Conservation (phyloP, 1,284 basidiomycete genomes). For the Puccinia coronata region DNA sequence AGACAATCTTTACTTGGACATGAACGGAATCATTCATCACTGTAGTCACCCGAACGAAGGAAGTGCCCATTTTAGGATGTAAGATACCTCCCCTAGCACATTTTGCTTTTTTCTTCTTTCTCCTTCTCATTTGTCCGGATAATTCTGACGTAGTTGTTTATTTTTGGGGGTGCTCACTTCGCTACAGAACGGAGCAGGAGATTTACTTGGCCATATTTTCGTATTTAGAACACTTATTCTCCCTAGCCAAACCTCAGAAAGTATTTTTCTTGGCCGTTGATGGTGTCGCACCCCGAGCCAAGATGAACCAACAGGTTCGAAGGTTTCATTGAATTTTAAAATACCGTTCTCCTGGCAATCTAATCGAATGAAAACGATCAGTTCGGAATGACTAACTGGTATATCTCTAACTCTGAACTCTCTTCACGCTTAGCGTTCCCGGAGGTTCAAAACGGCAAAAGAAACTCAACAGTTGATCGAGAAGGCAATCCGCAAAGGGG, state of each 20-base stretch:
- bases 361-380: neutral
- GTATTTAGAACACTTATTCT: slow-evolving; percentile 95
- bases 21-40: slow-evolving; percentile 98
- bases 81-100: neutral
- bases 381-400: neutral
- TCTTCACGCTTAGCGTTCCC: slow-evolving; percentile 64
- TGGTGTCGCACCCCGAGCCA: slow-evolving; percentile 95
- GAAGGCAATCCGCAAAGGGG: slow-evolving; percentile 82
- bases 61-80: slow-evolving; percentile 87
- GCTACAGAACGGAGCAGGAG: slow-evolving; percentile 74
- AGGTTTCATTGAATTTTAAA: no score
- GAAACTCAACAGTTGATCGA: slow-evolving; percentile 84
- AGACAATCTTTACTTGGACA: slow-evolving; percentile 88
- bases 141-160: slow-evolving; percentile 11
- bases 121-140: neutral
- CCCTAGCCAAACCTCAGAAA: slow-evolving; percentile 96
- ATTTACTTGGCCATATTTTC: slow-evolving; percentile 96
- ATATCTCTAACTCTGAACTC: neutral
- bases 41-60: slow-evolving; percentile 84
- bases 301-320: slow-evolving; percentile 92
- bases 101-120: neutral
- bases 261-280: slow-evolving; percentile 76
- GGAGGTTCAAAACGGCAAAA: slow-evolving; percentile 91
- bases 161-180: neutral
- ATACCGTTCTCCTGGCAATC: neutral